phyloP scores from a whole-genome alignment of 176 grass and related monocot genomes.

The Lolium perenne region DNA sequence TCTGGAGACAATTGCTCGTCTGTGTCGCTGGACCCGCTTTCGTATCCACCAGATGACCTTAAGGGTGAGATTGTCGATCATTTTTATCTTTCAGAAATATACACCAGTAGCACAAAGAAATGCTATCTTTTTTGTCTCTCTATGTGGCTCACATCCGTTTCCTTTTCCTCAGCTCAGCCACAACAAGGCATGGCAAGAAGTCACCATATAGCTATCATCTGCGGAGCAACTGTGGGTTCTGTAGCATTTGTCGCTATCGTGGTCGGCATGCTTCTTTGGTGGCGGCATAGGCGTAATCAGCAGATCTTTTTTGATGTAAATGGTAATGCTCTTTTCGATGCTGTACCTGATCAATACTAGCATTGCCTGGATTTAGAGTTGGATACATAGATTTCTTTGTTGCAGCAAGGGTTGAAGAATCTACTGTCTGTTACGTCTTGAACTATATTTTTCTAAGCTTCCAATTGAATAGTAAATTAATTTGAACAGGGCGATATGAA shows the following conservation, averaged over 20 bases:
- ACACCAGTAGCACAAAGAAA: background rate
- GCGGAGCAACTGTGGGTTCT: slow-evolving; percentile 70
- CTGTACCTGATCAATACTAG: background rate
- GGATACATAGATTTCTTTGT: slow-evolving; percentile 3
- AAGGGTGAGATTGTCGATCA: slow-evolving; percentile 58
- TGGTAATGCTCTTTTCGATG: slow-evolving; percentile 52
- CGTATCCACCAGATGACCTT: slow-evolving; percentile 89
- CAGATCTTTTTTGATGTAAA: slow-evolving; percentile 97
- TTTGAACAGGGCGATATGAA: background rate
- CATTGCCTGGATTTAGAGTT: background rate
- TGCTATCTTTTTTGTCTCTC: background rate
- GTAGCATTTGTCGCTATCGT: slow-evolving; percentile 48
- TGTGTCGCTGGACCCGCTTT: slow-evolving; percentile 77
- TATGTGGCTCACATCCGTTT: slow-evolving; percentile 28
- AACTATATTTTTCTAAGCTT: background rate
- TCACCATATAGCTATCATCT: slow-evolving; percentile 66
- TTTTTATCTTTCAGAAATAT: slow-evolving; percentile 3
- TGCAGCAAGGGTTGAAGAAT: background rate
- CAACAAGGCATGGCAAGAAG: slow-evolving; percentile 60
- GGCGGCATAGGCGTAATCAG: slow-evolving; percentile 80
- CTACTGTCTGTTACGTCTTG: background rate
- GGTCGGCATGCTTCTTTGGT: slow-evolving; percentile 75
- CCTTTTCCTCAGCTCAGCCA: slow-evolving; percentile 75
- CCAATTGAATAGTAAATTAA: background rate
- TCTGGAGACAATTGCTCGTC: slow-evolving; percentile 78